Evolutionary conservation across 352 stramenopile genomes (phyloP), one percentile per base, ranked within the genome.

Genomic region (Phytopythium ostracodes): DNA sequence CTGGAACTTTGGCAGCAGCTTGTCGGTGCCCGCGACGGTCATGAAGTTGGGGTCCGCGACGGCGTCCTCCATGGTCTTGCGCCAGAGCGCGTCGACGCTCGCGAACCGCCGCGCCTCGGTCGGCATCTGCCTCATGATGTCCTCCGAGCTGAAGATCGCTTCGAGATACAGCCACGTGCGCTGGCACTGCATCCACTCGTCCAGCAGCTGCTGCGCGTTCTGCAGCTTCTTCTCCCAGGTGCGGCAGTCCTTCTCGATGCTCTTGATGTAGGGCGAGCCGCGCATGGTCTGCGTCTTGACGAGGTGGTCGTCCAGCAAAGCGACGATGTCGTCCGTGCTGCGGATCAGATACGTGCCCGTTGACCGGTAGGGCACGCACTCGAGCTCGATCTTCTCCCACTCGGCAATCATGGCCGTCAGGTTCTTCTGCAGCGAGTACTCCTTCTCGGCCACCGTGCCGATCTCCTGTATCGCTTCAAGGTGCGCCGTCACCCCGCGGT

Each of bases 281-380:
- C 92, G 87, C 92, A 98, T 98, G 4, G 92, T 98, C 68, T 98
- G 93, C 0, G 91, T 98, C 64, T 98, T 98, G 15, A 98, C 91
- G 4, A 98, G 72, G 56, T 98, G 94, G 50, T 98, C 94, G 64
- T 98, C 92, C 9, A 98, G 71, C 17, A 98, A 59, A 3, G 92
- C 82, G 25, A 98, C 80, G 56, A 98, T 96, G 38, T 98, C 94
- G 56, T 97, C 90, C 0, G 84, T 85, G 56, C 75, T 90, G 9
- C 87, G 79, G 36, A 96, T 70, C 4, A 98, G 61, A 63, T 79
- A 98, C 20, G 93, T 98, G 4, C 92, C 92, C 5, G 92, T 98
- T 55, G 96, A 87, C 14, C 97, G 94, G 65, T 98, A 98, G 52
- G 85, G 73, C 22, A 88, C 88, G 17, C 95, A 96, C 59, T 97